Base-by-base conservation (phyloP, 441 rosid genomes). In the Populus hybrid region DNA sequence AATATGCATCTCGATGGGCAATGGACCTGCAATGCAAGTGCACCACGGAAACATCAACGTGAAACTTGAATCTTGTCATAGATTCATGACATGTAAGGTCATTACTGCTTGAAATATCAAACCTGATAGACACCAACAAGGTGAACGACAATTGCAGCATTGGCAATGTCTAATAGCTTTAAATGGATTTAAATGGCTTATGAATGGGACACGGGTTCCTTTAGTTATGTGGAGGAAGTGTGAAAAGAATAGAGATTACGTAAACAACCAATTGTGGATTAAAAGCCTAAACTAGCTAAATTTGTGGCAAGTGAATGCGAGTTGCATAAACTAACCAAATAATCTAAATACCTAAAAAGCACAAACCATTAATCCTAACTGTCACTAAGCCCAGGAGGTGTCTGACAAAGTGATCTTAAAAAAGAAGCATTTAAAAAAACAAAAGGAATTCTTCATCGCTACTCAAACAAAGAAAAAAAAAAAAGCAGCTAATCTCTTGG, bases 1-100 rank as follows among this genome's bases (percentile, higher is more conserved):
- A n/a, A 88, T 86, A 68, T 92, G 87, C 94, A 93, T 92, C 84
- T 92, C 96, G 38, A 93, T 86, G 0, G 95, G 95, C 78, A 89
- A 90, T 57, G 86, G 90, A 5, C 90, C 97, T 0, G 32, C 32
- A 3, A 30, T 0, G 32, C 32, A 3, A 30, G 54, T 2, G 28
- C 59, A 21, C 36, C 16, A 18, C 4, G 50, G 70, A 69, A 71
- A 57, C 24, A 8, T 71, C 70, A 32, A 65, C 73, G 8, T 77
- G 61, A 65, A 59, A 68, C 70, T 57, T 23, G 18, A 76, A 72
- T 35, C 77, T 28, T 8, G 83, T 76, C 34, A 72, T 18, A 5
- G 0, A 16, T 16, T 5, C n/a, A 50, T 5, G 8, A 54, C 61
- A 18, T 1, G 61, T 54, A 61, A 76, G 72, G 14, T 77, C 70